Conservation (phyloP, 208 protist species). For the Leishmania guyanensis region DNA sequence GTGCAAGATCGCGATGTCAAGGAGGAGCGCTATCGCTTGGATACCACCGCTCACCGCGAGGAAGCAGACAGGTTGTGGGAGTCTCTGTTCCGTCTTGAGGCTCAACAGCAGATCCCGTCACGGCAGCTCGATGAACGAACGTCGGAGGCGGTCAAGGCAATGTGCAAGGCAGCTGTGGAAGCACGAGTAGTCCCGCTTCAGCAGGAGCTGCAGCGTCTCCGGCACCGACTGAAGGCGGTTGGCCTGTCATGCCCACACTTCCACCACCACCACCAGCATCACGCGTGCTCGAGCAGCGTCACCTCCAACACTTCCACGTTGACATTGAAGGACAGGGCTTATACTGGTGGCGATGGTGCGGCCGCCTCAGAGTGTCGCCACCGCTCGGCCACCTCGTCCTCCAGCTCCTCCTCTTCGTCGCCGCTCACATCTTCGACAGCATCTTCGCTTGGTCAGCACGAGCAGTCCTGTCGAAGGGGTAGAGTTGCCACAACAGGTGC, state of each 20-base stretch:
- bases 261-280: background rate
- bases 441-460: background rate
- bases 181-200: background rate
- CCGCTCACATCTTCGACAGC: background rate
- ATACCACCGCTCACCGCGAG: constrained; percentile 24
- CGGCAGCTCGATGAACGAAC: background rate
- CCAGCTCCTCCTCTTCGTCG: background rate
- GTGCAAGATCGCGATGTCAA: constrained; percentile 57
- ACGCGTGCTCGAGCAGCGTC: background rate
- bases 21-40: constrained; percentile 71
- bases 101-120: constrained; percentile 12
- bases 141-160: background rate
- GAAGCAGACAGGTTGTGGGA: constrained; percentile 23
- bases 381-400: constrained; percentile 5
- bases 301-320: background rate
- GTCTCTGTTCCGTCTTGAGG: constrained; percentile 21
- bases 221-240: background rate
- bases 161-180: background rate
- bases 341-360: background rate
- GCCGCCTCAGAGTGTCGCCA: background rate
- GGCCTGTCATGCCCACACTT: background rate
- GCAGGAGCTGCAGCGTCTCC: constrained; percentile 3
- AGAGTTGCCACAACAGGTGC: background rate
- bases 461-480: background rate
- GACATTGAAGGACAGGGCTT: background rate